phyloP scores from a whole-genome alignment of 805 yeast genomes.

The Sugiyamaella smithiae region DNA sequence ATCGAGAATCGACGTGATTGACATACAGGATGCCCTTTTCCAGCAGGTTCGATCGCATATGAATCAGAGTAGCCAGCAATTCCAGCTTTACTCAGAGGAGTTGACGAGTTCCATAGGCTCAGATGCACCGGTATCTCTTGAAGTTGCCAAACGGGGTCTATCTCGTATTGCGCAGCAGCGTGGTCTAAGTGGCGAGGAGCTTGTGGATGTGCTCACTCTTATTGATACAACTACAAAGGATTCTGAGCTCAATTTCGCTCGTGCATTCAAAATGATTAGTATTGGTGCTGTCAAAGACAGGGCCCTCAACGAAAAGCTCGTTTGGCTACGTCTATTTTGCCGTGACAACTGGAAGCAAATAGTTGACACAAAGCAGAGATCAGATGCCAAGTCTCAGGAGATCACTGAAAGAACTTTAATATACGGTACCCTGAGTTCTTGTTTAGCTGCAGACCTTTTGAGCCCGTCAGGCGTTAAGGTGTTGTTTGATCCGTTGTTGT shows the following conservation, averaged over 20 bases:
- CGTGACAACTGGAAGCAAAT: conserved; percentile 49
- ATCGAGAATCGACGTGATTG: conserved; percentile 50
- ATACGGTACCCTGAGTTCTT: conserved; percentile 41
- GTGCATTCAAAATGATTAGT: conserved; percentile 50
- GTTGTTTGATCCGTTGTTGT: conserved; percentile 1
- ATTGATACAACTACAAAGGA: conserved; percentile 37
- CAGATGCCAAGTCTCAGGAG: conserved; percentile 42
- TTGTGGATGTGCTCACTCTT: conserved; percentile 53
- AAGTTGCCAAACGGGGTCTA: conserved; percentile 29
- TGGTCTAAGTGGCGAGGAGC: conserved; percentile 42
- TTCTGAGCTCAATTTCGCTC: conserved; percentile 35
- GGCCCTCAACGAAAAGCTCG: conserved; percentile 35
- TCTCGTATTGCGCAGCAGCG: conserved; percentile 38
- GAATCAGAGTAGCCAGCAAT: conserved; percentile 1
- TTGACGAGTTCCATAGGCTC: conserved; percentile 11
- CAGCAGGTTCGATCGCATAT: conserved; percentile 9
- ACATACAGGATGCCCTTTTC: conserved; percentile 44
- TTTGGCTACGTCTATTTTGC: conserved; percentile 61
- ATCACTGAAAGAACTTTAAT: conserved; percentile 43
- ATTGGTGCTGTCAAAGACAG: conserved; percentile 32
- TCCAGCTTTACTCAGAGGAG: conserved; percentile 4
- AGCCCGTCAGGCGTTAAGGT: neutral
- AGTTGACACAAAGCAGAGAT: conserved; percentile 36
- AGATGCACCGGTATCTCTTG: conserved; percentile 27
- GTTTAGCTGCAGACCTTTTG: neutral